Evolutionary conservation across 2,329 filamentous ascomycete genomes (phyloP), one percentile per base, ranked within the genome.

Genomic region (Colletotrichum tabaci): DNA sequence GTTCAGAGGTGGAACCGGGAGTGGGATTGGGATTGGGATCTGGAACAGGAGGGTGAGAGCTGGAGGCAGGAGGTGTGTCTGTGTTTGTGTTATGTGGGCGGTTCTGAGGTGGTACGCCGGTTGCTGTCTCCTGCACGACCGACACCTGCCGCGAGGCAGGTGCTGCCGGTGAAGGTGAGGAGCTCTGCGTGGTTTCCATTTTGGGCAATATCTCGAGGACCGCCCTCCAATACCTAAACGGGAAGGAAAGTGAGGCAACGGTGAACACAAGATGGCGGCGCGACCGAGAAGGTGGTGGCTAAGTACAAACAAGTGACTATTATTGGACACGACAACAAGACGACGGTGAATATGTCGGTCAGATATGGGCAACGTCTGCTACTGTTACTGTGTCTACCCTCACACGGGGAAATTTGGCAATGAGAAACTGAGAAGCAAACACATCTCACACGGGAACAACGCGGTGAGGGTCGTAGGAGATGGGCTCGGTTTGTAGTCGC

Each of bases 401-500:
- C 50, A 62, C 57, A 15, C 46, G 9, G 23, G 13, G n/a, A 52
- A 62, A 38, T 10, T 35, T n/a, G 13, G 30, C 30, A 52, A 21
- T 26, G 46, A 56, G 35, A 38, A 47, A 42, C 18, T 55, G 9
- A 21, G 18, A n/a, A 61, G 64, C 67, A 71, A 71, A 71, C 67
- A 60, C 16, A 47, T 40, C n/a, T 40, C n/a, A 38, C n/a, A 56
- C 42, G 44, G 57, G 23, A 57, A 44, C 44, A 47, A 52, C 23
- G 26, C 46, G 2, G 64, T 40, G n/a, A 67, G 68, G 68, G 64
- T 58, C 40, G 61, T 23, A 21, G 44, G 26, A 61, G 9, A 12
- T 50, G 65, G 58, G 58, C 65, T 62, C 26, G 67, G 68, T 71
- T 71, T 71, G 68, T 68, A 71, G 68, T 68, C 57, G 67, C 58